Conservation (phyloP, 805 yeast species). For the Cephaloascus albidus region DNA sequence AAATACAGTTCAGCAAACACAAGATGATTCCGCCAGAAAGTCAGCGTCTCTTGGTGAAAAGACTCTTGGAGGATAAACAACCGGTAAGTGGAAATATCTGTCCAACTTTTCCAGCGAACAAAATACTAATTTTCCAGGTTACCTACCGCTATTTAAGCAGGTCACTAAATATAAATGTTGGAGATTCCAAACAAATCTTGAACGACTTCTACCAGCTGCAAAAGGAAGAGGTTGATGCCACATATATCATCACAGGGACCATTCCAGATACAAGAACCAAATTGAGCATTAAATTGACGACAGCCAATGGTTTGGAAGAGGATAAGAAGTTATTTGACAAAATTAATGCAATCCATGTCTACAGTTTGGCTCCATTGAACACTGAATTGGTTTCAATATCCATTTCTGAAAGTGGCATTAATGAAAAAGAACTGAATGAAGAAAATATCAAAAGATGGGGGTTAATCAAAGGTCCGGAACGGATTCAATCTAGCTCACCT, state of each 20-base stretch:
- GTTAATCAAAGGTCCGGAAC: constrained; percentile 7
- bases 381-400: constrained; percentile 3
- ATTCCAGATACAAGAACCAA: constrained; percentile 3
- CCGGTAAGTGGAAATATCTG: constrained; percentile 1
- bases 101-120: too few relatives aligned
- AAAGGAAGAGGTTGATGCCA: constrained; percentile 23
- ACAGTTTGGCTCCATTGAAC: constrained; percentile 18
- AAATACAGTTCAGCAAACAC: too few relatives aligned
- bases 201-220: constrained; percentile 26
- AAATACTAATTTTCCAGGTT: too few relatives aligned
- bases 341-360: constrained; percentile 26
- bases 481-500: background rate
- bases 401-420: constrained; percentile 1
- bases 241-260: constrained; percentile 31
- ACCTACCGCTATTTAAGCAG: constrained; percentile 35
- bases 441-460: constrained; percentile 6
- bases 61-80: constrained; percentile 2
- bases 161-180: constrained; percentile 23
- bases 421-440: background rate
- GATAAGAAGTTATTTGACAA: constrained; percentile 16
- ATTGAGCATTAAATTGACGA: constrained; percentile 12
- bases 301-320: constrained; percentile 13
- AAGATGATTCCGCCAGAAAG: background rate
- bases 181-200: constrained; percentile 28
- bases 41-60: background rate